These are phyloP conservation scores for Zasmidium cellare DNA, from an alignment of 2,329 filamentous ascomycete species.

Conservation along the genomic window DNA sequence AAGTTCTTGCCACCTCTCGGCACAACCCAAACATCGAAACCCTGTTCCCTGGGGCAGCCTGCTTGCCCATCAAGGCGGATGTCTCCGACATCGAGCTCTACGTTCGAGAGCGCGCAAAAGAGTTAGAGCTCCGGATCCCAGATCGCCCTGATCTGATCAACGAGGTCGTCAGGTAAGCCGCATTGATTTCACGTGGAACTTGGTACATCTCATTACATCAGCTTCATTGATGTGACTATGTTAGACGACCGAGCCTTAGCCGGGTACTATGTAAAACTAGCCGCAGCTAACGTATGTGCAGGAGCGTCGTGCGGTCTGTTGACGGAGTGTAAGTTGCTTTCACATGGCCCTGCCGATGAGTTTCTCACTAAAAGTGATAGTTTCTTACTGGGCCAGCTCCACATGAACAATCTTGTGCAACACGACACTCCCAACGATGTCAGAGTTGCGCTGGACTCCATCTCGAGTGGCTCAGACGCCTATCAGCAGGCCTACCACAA, in stretches of 20 bases:
- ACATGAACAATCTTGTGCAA: background rate
- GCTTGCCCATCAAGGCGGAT: background rate
- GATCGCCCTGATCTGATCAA: background rate
- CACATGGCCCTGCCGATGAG: background rate
- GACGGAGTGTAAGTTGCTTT: background rate
- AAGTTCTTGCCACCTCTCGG: background rate
- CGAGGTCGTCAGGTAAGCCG: background rate
- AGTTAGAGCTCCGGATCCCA: background rate
- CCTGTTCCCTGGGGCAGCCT: background rate
- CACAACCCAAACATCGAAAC: background rate
- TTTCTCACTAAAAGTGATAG: background rate
- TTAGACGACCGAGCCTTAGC: too few species aligned
- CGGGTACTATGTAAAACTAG: too few species aligned
- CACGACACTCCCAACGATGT: background rate
- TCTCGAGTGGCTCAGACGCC: background rate
- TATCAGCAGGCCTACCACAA: background rate
- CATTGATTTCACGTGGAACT: background rate
- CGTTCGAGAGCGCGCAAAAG: background rate
- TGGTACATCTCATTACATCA: too few species aligned
- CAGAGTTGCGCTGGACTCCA: background rate
- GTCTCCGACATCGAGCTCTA: background rate
- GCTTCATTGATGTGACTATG: too few species aligned
- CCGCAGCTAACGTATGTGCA: background rate
- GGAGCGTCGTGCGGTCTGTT: background rate
- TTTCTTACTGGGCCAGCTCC: background rate